These are phyloP conservation scores for Jatropha podagrica DNA, from an alignment of 441 rosid genomes.

Conservation along the genomic window DNA sequence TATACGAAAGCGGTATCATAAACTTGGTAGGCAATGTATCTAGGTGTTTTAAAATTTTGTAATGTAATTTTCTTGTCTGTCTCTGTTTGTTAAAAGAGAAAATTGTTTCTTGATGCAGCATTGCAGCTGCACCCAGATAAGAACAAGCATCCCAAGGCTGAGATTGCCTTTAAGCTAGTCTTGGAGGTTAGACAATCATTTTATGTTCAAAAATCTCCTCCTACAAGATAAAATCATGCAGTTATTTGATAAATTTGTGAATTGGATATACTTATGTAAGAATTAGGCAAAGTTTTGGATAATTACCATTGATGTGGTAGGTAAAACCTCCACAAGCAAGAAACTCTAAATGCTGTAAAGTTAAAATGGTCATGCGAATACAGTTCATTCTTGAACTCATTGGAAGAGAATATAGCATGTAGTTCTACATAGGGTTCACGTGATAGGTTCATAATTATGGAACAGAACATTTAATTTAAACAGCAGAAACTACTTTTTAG, in stretches of 20 bases:
- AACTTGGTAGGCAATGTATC: constrained; percentile 49
- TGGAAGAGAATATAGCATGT: constrained; percentile 9
- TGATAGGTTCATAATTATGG: constrained; percentile 26
- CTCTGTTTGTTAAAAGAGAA: neutral
- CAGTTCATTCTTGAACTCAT: too few species aligned
- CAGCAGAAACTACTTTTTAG: constrained; percentile 20
- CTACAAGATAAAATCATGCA: too few species aligned
- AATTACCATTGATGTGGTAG: neutral
- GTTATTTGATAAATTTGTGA: too few species aligned
- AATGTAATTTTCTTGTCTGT: neutral
- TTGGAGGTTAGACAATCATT: constrained; percentile 56
- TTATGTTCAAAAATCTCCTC: too few species aligned
- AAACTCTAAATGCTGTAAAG: neutral
- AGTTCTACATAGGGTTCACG: neutral
- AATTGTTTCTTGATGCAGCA: constrained; percentile 42
- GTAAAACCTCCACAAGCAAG: neutral
- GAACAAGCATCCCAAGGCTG: constrained; percentile 85
- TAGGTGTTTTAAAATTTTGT: neutral
- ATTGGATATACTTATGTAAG: too few species aligned
- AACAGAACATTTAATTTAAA: constrained; percentile 22
- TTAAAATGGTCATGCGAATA: neutral
- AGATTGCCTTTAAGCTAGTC: constrained; percentile 83
- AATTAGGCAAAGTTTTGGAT: too few species aligned
- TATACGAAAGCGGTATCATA: constrained; percentile 67
- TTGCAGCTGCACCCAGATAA: constrained; percentile 94